Conservation (phyloP, 208 protist species). For the Crithidia thermophila region DNA sequence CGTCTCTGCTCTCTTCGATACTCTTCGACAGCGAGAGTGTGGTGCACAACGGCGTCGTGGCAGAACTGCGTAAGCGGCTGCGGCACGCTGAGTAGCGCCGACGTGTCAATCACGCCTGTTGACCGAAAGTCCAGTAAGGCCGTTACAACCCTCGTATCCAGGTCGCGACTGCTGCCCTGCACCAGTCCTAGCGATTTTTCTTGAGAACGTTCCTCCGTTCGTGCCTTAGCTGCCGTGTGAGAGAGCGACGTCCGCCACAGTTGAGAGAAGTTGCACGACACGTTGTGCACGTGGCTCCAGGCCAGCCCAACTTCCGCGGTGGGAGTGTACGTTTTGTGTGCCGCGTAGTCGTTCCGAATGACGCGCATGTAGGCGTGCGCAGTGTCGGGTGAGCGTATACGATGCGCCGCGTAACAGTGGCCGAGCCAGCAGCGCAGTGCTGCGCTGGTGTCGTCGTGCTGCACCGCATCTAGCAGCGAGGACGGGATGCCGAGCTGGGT, state of each 20-base stretch:
- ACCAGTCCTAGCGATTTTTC: too few relatives aligned
- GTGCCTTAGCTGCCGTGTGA: too few relatives aligned
- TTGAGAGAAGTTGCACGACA: slow-evolving; percentile 19
- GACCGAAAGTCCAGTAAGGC: slow-evolving; percentile 7
- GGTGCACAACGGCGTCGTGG: slow-evolving; percentile 18
- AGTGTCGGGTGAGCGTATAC: slow-evolving; percentile 35
- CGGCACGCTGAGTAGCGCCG: slow-evolving; percentile 13
- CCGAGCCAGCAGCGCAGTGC: slow-evolving; percentile 43
- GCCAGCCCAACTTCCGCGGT: slow-evolving; percentile 28
- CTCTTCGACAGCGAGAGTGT: slow-evolving; percentile 8
- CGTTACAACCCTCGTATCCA: background rate
- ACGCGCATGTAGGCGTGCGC: slow-evolving; percentile 43
- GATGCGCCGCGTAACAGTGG: slow-evolving; percentile 33
- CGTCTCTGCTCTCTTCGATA: background rate
- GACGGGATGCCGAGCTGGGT: slow-evolving; percentile 9
- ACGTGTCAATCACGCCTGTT: slow-evolving; percentile 21
- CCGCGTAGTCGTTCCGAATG: slow-evolving; percentile 24
- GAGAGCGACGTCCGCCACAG: slow-evolving; percentile 12
- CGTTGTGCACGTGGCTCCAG: slow-evolving; percentile 25
- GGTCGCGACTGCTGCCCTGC: background rate
- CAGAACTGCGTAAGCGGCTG: slow-evolving; percentile 7
- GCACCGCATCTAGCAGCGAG: slow-evolving; percentile 22
- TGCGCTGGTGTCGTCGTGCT: slow-evolving; percentile 36
- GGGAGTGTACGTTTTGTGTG: slow-evolving; percentile 8
- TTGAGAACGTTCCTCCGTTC: too few relatives aligned